phyloP scores from a whole-genome alignment of 257 asterid species.

The Scutellaria barbata region DNA sequence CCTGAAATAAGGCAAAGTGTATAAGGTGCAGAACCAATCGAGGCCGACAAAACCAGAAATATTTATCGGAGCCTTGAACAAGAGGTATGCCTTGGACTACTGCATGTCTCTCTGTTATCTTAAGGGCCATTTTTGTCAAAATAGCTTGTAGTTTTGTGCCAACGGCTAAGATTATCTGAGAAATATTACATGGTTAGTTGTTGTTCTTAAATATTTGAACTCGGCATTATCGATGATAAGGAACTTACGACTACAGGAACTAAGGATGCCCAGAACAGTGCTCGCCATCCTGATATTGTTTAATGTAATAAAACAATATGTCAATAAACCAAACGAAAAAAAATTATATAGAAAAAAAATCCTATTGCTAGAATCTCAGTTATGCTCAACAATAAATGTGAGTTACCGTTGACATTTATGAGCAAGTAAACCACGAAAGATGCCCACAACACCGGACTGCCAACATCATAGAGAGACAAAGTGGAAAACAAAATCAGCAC shows the following conservation, averaged over 20 bases:
- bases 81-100: slow-evolving; percentile 96
- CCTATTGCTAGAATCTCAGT: background rate
- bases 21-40: slow-evolving; percentile 71
- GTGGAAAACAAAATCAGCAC: slow-evolving; percentile 32
- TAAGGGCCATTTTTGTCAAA: slow-evolving; percentile 82
- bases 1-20: slow-evolving; percentile 91
- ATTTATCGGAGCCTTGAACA: slow-evolving; percentile 83
- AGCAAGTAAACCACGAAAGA: slow-evolving; percentile 91
- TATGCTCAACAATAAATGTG: slow-evolving; percentile 3
- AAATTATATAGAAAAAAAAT: background rate
- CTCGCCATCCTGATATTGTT: slow-evolving; percentile 72
- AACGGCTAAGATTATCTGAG: slow-evolving; percentile 82
- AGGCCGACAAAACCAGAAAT: slow-evolving; percentile 88
- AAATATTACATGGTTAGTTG: slow-evolving; percentile 20
- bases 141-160: slow-evolving; percentile 90
- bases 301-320: background rate
- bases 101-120: slow-evolving; percentile 80
- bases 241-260: slow-evolving; percentile 80
- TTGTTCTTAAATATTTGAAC: slow-evolving; percentile 13
- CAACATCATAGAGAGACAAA: slow-evolving; percentile 25
- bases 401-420: slow-evolving; percentile 76
- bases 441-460: slow-evolving; percentile 93
- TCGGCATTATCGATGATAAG: slow-evolving; percentile 20
- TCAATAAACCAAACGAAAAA: background rate
- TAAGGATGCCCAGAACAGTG: slow-evolving; percentile 91